Conservation (phyloP, 2,329 filamentous ascomycete species). For the Lachnellula subtilissima region DNA sequence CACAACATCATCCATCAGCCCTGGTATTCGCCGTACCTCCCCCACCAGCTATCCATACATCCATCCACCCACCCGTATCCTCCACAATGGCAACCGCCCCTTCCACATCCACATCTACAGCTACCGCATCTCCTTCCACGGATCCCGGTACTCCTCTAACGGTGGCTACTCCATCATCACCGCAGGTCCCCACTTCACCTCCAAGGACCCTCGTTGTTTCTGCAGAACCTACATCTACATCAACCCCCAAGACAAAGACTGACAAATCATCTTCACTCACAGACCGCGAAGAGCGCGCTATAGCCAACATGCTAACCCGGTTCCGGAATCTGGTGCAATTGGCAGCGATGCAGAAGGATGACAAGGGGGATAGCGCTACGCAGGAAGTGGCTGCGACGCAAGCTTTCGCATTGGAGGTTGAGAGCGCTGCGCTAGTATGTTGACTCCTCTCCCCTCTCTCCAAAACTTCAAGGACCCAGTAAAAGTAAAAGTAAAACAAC, state of each 20-base stretch:
- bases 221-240: background rate
- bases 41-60: too few species aligned
- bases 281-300: conserved; percentile 43
- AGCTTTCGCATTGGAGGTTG: conserved; percentile 30
- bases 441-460: background rate
- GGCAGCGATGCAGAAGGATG: conserved; percentile 21
- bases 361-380: conserved; percentile 25
- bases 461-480: background rate
- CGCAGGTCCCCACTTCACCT: background rate
- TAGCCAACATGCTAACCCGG: conserved; percentile 42
- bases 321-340: conserved; percentile 39
- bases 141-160: too few species aligned
- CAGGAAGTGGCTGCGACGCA: conserved; percentile 29
- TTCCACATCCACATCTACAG: too few species aligned
- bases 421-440: conserved; percentile 29
- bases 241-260: background rate
- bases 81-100: too few species aligned
- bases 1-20: background rate
- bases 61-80: too few species aligned
- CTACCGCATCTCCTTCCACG: too few species aligned
- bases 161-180: too few species aligned
- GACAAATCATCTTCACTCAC: conserved; percentile 15
- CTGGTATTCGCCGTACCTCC: too few species aligned
- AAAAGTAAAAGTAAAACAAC: background rate
- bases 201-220: background rate